Evolutionary conservation across 441 rosid genomes (phyloP).

Genomic region (Sinapis alba): DNA sequence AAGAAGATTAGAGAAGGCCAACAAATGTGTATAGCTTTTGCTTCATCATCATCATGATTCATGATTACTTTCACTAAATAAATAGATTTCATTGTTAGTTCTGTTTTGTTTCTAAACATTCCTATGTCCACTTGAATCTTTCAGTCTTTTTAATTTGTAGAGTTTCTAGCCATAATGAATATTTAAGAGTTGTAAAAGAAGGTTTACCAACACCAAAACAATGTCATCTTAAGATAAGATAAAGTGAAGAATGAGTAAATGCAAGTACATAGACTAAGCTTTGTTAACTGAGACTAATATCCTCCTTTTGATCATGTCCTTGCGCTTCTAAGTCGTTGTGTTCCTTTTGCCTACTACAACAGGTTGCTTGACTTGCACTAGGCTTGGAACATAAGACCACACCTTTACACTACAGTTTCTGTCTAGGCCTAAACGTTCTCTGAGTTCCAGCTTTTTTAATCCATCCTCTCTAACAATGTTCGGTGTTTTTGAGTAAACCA

Average conservation of each 20-base stretch:
- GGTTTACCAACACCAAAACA: neutral
- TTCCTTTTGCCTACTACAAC: neutral
- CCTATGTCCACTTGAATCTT: neutral
- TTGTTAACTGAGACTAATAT: neutral
- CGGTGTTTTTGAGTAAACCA: neutral
- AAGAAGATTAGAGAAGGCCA: conserved; percentile 19
- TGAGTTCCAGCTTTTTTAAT: neutral
- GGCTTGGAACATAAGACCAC: conserved; percentile 3
- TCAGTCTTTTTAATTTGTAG: neutral
- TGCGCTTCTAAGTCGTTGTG: neutral
- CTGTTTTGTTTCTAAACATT: neutral
- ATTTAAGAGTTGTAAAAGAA: neutral
- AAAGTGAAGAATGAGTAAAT: neutral
- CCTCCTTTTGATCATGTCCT: neutral
- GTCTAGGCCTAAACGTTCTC: neutral
- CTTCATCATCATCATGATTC: neutral
- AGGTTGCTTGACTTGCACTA: neutral
- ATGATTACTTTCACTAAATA: neutral
- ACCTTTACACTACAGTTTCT: neutral
- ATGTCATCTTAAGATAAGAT: neutral
- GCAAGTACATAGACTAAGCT: neutral
- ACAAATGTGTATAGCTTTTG: conserved; percentile 18
- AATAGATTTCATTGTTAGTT: neutral
- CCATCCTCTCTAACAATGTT: neutral
- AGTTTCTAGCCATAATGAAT: neutral